A percentile compares a stretch with the other conserved stretches of the same genome.
Conservation (phyloP, 805 yeast species). For the Nakazawaea ishiwadae region DNA sequence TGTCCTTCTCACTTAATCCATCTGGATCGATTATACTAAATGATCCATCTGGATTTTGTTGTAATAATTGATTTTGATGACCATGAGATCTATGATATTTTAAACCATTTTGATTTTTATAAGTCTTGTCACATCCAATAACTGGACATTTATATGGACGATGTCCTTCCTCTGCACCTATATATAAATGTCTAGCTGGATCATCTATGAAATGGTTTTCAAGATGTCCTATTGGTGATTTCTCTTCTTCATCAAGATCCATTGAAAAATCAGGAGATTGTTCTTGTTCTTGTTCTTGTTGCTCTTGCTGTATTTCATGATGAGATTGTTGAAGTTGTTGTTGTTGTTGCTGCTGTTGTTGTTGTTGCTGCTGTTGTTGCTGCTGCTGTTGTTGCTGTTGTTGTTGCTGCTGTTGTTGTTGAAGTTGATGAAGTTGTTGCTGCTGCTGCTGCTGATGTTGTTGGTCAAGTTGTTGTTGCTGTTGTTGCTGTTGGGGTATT, state of each 20-base stretch:
- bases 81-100: conserved; percentile 96
- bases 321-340: conserved; percentile 10
- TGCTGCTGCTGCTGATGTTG: conserved; percentile 15
- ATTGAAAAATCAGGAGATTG: conserved; percentile 20
- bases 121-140: conserved; percentile 95
- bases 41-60: conserved; percentile 90
- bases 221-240: too few relatives aligned
- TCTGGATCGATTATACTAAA: conserved; percentile 93
- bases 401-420: conserved; percentile 17
- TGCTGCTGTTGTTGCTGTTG: conserved; percentile 20
- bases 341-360: conserved; percentile 17
- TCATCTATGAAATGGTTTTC: conserved; percentile 97
- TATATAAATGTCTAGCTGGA: conserved; percentile 92
- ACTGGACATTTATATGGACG: conserved; percentile 98
- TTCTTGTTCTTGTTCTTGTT: conserved; percentile 7
- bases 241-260: conserved; percentile 35
- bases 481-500: conserved; percentile 18
- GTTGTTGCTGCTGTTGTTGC: conserved; percentile 18
- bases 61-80: conserved; percentile 90
- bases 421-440: conserved; percentile 9
- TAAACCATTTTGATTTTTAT: conserved; percentile 95
- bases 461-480: conserved; percentile 19
- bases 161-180: conserved; percentile 85
- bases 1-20: conserved; percentile 94
- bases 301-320: conserved; percentile 12